Base-by-base conservation (phyloP, 129 eudicot genomes). In the Centella asiatica region DNA sequence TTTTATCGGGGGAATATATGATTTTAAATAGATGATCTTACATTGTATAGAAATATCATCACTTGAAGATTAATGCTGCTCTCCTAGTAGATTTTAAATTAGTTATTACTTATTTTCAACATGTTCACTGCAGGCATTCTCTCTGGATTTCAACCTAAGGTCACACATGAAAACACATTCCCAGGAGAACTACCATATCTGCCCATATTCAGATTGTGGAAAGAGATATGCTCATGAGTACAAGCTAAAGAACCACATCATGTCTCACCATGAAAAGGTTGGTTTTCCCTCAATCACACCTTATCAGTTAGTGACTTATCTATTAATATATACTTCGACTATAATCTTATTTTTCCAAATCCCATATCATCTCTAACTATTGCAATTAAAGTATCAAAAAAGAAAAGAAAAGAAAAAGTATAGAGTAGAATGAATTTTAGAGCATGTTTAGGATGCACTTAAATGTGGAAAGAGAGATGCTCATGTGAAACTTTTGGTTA, bases 121-220 rank as follows among this genome's bases (percentile, higher is more conserved):
- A 19, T 69, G 62, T 1, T 25, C 23, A 49, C 45, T 82, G 85
- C 87, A 90, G 98, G 98, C 98, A 15, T 90, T 90, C 73, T 90
- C 98, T 13, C 74, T 90, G 80, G 98, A 90, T 81, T 90, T 90
- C 65, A 90, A 90, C 74, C 60, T 86, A 44, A 84, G 94, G 76
- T 86, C 98, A 33, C 95, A 90, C 67, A 90, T 90, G 95, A 90
- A 84, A 71, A 90, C 98, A 6, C 98, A 90, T 80, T 86, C 98
- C 31, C 98, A 90, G 74, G 95, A 87, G 71, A 90, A 90, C 60
- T 90, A 90, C 68, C 95, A 90, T 65, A 77, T 79, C 44, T 90
- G 98, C 74, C 98, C 95, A 5, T 84, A 79, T 72, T 81, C 86
- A 70, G 98, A 90, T 66, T 90, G 98, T 68, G 95, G 94, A 70